A percentile compares a stretch with the other conserved stretches of the same genome.
phyloP scores from a whole-genome alignment of 768 basidiomycete genomes.

The Boletus subcaerulescens region DNA sequence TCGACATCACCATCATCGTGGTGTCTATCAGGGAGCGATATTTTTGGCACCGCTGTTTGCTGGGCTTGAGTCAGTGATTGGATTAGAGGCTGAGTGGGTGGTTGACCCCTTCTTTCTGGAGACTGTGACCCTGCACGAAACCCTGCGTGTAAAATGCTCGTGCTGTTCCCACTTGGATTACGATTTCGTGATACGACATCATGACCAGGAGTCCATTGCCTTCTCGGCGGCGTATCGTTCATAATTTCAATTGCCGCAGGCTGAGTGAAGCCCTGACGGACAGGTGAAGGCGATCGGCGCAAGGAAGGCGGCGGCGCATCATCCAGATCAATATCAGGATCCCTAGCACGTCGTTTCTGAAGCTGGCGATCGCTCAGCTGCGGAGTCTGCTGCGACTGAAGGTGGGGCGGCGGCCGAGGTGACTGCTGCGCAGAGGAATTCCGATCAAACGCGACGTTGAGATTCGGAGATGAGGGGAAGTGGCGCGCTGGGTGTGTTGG shows the following conservation, averaged over 20 bases:
- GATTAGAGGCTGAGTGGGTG: not conserved
- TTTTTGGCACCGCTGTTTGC: conserved; percentile 43
- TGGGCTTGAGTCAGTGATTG: conserved; percentile 3
- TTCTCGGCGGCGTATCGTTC: conserved; percentile 24
- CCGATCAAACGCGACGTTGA: conserved; percentile 21
- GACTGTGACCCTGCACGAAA: conserved; percentile 13
- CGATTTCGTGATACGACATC: conserved; percentile 14
- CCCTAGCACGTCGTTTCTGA: conserved; percentile 22
- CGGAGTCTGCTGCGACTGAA: conserved; percentile 11
- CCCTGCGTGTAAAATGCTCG: conserved; percentile 1
- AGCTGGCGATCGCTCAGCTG: conserved; percentile 26
- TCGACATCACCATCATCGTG: not conserved
- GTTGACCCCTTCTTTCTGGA: conserved; percentile 14
- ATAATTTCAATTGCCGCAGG: conserved; percentile 31
- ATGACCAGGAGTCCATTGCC: conserved; percentile 28
- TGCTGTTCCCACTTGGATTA: conserved; percentile 8
- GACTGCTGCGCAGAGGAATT: conserved; percentile 14
- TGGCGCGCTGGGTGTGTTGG: conserved; percentile 15
- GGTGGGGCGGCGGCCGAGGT: conserved; percentile 10
- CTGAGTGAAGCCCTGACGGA: conserved; percentile 13
- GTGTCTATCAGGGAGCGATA: conserved; percentile 31
- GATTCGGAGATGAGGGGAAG: conserved; percentile 21
- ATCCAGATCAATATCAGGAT: conserved; percentile 35
- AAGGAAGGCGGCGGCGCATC: conserved; percentile 44
- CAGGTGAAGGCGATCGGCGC: conserved; percentile 35